Conservation (phyloP, 495 filamentous ascomycete species). For the Halenospora varia region DNA sequence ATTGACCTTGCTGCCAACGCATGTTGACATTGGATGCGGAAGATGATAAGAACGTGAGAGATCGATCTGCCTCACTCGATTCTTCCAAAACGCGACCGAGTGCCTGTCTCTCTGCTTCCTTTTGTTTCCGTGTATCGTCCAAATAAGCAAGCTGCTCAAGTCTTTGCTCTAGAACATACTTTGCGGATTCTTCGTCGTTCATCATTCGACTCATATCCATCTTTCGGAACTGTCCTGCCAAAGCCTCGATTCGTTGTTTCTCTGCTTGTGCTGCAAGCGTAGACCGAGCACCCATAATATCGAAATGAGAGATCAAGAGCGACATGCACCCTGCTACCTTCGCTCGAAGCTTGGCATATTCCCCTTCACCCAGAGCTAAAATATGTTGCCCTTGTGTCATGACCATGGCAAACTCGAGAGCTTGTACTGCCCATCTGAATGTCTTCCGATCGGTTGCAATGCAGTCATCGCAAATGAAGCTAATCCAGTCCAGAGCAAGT, state of each 20-base stretch:
- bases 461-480: constrained; percentile 97
- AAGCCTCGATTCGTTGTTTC: constrained; percentile 72
- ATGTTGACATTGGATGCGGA: constrained; percentile 92
- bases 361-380: constrained; percentile 75
- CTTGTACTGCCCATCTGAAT: constrained; percentile 93
- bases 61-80: constrained; percentile 91
- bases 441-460: constrained; percentile 91
- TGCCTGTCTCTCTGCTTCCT: constrained; percentile 82
- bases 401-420: constrained; percentile 93
- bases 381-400: constrained; percentile 94
- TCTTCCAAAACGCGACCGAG: constrained; percentile 88
- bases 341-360: constrained; percentile 73
- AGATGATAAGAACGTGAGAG: constrained; percentile 86
- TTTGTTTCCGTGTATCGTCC: constrained; percentile 72
- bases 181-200: constrained; percentile 79
- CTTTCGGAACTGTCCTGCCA: constrained; percentile 67
- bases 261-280: constrained; percentile 90
- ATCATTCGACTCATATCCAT: constrained; percentile 72
- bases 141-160: constrained; percentile 64
- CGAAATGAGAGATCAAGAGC: constrained; percentile 94
- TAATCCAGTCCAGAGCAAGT: constrained; percentile 92
- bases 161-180: constrained; percentile 68
- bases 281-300: constrained; percentile 96
- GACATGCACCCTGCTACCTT: constrained; percentile 99
- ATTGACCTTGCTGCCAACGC: constrained; percentile 97